Base-by-base conservation (phyloP, 257 asterid species). In the Knoxia roxburghii region DNA sequence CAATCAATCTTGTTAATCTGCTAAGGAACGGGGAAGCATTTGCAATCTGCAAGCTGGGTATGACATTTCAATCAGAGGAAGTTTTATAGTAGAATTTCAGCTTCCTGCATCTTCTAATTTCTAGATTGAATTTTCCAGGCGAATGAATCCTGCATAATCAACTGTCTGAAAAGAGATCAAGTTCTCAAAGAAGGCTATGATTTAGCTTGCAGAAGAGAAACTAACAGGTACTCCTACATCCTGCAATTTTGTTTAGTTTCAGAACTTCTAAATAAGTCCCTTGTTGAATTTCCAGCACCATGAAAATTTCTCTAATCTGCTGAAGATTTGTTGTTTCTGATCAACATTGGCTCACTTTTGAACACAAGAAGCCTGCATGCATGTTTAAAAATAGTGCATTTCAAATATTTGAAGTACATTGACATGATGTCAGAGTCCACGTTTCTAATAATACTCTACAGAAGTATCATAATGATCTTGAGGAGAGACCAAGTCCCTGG, bases 391-490 rank as follows among this genome's bases (percentile, higher is more conserved):
- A 53, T 40, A 23, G 26, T 23, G 64, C 48, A 35, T 8, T 37
- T 59, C 7, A 57, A 32, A 30, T 13, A 33, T 30, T 10, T 7
- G 43, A 8, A 33, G 26, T 30, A 1, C 27, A 14, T 17, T 30
- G 4, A 8, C 46, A n/a, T 57, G 10, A 17, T 7, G 12, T 14
- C 33, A 56, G 18, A 65, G 50, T 26, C 17, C n/a, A 52, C 23
- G n/a, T 3, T 27, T 56, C 72, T 58, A 87, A 58, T 74, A 85
- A 49, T 76, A 85, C 51, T 88, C 87, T 40, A 83, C 64, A 49
- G 78, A 73, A 45, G 49, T 84, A 69, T 83, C 80, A 64, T 63
- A 57, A 26, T 63, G 65, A 68, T 79, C 76, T 65, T 68, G 7
- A 45, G 73, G 67, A 70, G 86, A 33, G 66, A 75, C 81, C 65